Evolutionary conservation across 2,329 filamentous ascomycete genomes (phyloP), one percentile per base, ranked within the genome.

Genomic region (Chrysosphaeria jannelii): DNA sequence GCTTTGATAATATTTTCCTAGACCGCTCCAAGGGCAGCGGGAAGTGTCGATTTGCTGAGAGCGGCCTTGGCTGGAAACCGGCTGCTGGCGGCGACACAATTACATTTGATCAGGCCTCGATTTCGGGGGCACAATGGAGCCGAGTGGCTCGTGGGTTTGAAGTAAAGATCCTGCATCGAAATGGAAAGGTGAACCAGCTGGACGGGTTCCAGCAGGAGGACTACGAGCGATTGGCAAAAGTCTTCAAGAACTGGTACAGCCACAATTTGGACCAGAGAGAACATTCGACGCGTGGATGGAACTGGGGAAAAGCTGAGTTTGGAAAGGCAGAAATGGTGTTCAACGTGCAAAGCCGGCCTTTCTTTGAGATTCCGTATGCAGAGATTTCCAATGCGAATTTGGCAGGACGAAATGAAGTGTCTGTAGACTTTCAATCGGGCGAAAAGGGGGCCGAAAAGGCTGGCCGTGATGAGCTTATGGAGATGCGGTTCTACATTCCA

Each of bases 401-500:
- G 34, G 85, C 85, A 3, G 85, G 88, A 32, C 88, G 89, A 47
- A 93, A 93, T 38, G 85, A 97, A 44, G 81, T 97, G 28, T 76
- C 85, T 1, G 71, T 97, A 25, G 85, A 97, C 42, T 89, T 97
- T 43, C 67, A 75, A 6, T 52, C 81, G 4, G 67, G 75, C 34
- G 61, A 61, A 30, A 57, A 66, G 17, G 69, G 69, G 31, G 65
- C 64, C 14, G 78, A 76, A 39, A 25, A 27, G 13, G 25, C 14
- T 10, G 78, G 75, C 13, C 64, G 66, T 29, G 85, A 97, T 38
- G 81, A 97, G 47, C 56, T 97, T 22, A 79, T 91, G 10, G 85
- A 97, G 50, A 91, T 97, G 75, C 68, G 85, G 30, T 91, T 97
- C 51, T 97, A 97, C 46, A 88, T 97, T 23, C 85, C 85, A 1